Evolutionary conservation across 2,329 filamentous ascomycete genomes (phyloP).

Genomic region (Xylariaceae sp.): DNA sequence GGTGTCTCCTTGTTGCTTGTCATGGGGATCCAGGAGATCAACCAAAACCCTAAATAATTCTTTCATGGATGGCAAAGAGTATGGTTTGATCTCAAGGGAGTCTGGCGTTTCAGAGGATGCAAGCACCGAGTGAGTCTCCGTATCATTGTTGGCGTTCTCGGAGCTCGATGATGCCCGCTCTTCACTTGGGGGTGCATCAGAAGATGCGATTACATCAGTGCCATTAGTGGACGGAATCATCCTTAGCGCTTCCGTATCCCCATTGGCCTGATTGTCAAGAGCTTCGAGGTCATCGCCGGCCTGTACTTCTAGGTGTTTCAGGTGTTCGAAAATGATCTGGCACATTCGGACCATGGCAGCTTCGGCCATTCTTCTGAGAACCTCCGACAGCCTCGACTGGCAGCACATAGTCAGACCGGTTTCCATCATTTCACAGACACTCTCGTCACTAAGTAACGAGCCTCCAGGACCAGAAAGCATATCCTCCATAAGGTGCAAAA

Average conservation of each 20-base stretch:
- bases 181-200: constrained; percentile 39
- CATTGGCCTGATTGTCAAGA: constrained; percentile 60
- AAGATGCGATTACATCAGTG: constrained; percentile 50
- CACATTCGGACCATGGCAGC: constrained; percentile 99
- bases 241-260: constrained; percentile 68
- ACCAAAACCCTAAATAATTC: constrained; percentile 93
- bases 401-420: constrained; percentile 96
- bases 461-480: constrained; percentile 94
- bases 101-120: constrained; percentile 23
- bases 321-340: constrained; percentile 90
- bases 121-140: constrained; percentile 24
- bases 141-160: constrained; percentile 32
- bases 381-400: constrained; percentile 82
- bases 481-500: constrained; percentile 94
- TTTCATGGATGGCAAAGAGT: constrained; percentile 87
- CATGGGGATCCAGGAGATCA: constrained; percentile 87
- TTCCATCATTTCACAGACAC: constrained; percentile 99
- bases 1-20: constrained; percentile 84
- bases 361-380: constrained; percentile 84
- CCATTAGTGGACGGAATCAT: constrained; percentile 75
- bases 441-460: constrained; percentile 92
- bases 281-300: constrained; percentile 60
- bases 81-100: constrained; percentile 65
- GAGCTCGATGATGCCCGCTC: constrained; percentile 39
- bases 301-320: constrained; percentile 80